Evolutionary conservation across 169 alveolate species (phyloP).

Genomic region (Cryptosporidium meleagridis): DNA sequence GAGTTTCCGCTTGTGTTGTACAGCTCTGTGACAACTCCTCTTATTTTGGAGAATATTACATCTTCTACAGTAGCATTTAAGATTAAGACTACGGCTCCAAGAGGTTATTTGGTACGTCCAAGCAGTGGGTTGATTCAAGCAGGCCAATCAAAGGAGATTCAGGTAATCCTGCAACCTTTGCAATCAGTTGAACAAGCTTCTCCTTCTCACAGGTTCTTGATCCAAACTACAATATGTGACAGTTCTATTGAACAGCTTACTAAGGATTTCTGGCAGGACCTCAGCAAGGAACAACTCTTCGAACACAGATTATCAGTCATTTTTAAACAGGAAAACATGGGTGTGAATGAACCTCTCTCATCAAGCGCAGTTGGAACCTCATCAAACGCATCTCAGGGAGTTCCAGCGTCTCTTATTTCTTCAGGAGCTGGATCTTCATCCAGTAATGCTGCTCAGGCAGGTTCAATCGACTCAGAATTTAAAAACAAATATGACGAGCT

Average conservation of each 20-base stretch:
- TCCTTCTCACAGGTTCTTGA: constrained; percentile 85
- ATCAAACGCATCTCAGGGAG: constrained; percentile 1
- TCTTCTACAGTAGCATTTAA: constrained; percentile 86
- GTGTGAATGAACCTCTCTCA: constrained; percentile 81
- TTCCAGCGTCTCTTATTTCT: neutral
- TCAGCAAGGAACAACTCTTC: constrained; percentile 82
- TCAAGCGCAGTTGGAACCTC: constrained; percentile 74
- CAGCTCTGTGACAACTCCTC: constrained; percentile 86
- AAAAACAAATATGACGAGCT: constrained; percentile 85
- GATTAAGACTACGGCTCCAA: constrained; percentile 90
- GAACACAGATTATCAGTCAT: constrained; percentile 87
- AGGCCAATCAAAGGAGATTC: constrained; percentile 83
- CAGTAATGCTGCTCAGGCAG: constrained; percentile 79
- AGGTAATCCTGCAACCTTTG: constrained; percentile 87
- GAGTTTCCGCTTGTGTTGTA: constrained; percentile 88
- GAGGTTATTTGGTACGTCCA: constrained; percentile 88
- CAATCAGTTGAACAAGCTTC: constrained; percentile 83
- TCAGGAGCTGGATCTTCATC: constrained; percentile 36
- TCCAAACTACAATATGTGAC: constrained; percentile 82
- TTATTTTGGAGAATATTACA: constrained; percentile 84
- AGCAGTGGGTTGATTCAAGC: constrained; percentile 86
- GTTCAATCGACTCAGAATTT: constrained; percentile 75
- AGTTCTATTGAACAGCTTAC: constrained; percentile 83
- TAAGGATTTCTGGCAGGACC: constrained; percentile 86
- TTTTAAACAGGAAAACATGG: constrained; percentile 83